phyloP scores from a whole-genome alignment of 2,329 filamentous ascomycete genomes.

The Metarhizium rileyi region DNA sequence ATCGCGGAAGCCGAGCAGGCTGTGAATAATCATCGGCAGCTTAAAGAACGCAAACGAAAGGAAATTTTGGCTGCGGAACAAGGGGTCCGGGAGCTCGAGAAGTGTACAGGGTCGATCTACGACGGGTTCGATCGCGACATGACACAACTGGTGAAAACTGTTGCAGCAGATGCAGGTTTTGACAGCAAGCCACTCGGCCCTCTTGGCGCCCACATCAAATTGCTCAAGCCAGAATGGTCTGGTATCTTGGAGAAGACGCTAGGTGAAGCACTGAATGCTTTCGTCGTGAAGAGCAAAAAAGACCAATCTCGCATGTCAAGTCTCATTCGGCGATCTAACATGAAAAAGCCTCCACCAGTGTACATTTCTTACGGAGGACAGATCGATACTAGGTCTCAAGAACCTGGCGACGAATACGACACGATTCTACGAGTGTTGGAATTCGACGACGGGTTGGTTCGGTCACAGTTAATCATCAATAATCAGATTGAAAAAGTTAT shows the following conservation, averaged over 20 bases:
- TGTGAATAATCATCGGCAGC: conserved; percentile 19
- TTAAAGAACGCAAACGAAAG: conserved; percentile 34
- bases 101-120: conserved; percentile 45
- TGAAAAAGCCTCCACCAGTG: conserved; percentile 33
- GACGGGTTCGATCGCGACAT: conserved; percentile 57
- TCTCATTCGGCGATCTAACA: conserved; percentile 53
- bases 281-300: conserved; percentile 67
- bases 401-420: conserved; percentile 63
- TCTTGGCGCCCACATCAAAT: conserved; percentile 65
- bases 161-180: conserved; percentile 62
- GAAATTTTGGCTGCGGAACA: conserved; percentile 45
- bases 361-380: conserved; percentile 27
- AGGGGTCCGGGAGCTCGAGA: conserved; percentile 40
- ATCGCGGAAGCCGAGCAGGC: conserved; percentile 22
- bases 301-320: conserved; percentile 62
- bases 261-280: conserved; percentile 60
- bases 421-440: conserved; percentile 75
- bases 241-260: conserved; percentile 70
- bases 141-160: conserved; percentile 53
- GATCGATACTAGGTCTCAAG: conserved; percentile 36
- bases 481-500: conserved; percentile 76
- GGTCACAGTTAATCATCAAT: conserved; percentile 75
- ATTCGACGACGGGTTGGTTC: conserved; percentile 70
- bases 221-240: conserved; percentile 75
- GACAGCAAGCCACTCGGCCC: conserved; percentile 69